These are phyloP conservation scores for Hevea brasiliensis DNA, from an alignment of 345 rosid genomes.

Conservation along the genomic window DNA sequence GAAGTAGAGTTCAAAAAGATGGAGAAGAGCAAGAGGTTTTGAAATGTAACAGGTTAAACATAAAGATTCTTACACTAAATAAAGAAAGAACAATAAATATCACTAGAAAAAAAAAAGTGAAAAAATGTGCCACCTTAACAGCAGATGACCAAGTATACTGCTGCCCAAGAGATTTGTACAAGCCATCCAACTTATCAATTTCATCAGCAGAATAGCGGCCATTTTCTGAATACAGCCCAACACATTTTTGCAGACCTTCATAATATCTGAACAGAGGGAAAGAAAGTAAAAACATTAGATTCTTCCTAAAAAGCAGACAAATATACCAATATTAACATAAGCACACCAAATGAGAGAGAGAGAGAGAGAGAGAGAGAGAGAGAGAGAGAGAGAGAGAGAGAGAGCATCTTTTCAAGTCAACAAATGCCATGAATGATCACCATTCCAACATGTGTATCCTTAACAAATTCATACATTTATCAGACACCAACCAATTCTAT, in stretches of 20 bases:
- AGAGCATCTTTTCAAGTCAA: background rate
- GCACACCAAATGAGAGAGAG: background rate
- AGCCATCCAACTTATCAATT: conserved; percentile 67
- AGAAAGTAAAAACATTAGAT: conserved; percentile 4
- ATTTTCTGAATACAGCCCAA: conserved; percentile 55
- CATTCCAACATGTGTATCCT: too few relatives aligned
- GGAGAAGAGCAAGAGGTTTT: background rate
- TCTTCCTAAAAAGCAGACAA: conserved; percentile 1
- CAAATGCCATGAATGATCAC: too few relatives aligned
- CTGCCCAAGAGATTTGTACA: conserved; percentile 71
- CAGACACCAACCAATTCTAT: too few relatives aligned
- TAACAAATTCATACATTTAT: too few relatives aligned
- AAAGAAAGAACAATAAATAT: background rate
- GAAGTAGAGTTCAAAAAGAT: background rate
- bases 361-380: background rate
- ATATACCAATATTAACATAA: background rate
- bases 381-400: background rate
- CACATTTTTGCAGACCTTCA: conserved; percentile 90
- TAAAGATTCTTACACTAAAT: background rate
- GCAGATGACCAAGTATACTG: conserved; percentile 88
- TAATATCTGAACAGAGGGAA: conserved; percentile 57
- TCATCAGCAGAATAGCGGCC: conserved; percentile 69
- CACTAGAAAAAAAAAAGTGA: background rate
- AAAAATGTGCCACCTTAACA: conserved; percentile 65
- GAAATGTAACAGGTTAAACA: background rate